Evolutionary conservation across 2,329 filamentous ascomycete species (phyloP).

Genomic region (Ophioceras dolichostomum): DNA sequence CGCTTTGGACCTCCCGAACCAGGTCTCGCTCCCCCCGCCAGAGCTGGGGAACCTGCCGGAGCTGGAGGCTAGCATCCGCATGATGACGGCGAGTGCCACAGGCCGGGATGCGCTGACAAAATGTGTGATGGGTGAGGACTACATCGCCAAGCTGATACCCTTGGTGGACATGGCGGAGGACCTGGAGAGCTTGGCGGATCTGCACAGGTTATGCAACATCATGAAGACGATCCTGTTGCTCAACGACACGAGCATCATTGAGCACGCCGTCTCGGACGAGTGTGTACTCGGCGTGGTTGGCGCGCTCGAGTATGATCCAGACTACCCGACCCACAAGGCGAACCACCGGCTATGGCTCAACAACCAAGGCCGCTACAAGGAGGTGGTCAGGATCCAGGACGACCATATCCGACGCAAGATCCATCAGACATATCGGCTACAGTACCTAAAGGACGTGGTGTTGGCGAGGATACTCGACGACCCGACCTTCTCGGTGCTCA

Average conservation of each 20-base stretch:
- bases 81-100: slow-evolving; percentile 58
- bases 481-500: slow-evolving; percentile 93
- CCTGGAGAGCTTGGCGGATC: slow-evolving; percentile 71
- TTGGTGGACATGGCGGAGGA: slow-evolving; percentile 84
- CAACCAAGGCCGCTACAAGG: slow-evolving; percentile 83
- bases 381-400: slow-evolving; percentile 88
- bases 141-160: slow-evolving; percentile 76
- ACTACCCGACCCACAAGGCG: slow-evolving; percentile 94
- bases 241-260: slow-evolving; percentile 91
- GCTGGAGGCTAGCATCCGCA: slow-evolving; percentile 73
- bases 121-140: slow-evolving; percentile 73
- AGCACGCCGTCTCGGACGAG: slow-evolving; percentile 82
- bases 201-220: slow-evolving; percentile 91
- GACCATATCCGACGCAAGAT: slow-evolving; percentile 76
- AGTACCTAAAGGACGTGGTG: slow-evolving; percentile 98
- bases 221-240: slow-evolving; percentile 93
- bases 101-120: slow-evolving; percentile 82
- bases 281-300: slow-evolving; percentile 87
- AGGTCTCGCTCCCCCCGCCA: slow-evolving; percentile 65
- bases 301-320: slow-evolving; percentile 92
- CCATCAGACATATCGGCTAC: slow-evolving; percentile 87
- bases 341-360: slow-evolving; percentile 91
- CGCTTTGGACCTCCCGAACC: slow-evolving; percentile 57
- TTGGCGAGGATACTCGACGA: slow-evolving; percentile 93
- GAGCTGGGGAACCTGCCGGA: slow-evolving; percentile 74